Evolutionary conservation across 371 early-diverging fungal genomes (phyloP).

Genomic region (Mucor ambiguus): DNA sequence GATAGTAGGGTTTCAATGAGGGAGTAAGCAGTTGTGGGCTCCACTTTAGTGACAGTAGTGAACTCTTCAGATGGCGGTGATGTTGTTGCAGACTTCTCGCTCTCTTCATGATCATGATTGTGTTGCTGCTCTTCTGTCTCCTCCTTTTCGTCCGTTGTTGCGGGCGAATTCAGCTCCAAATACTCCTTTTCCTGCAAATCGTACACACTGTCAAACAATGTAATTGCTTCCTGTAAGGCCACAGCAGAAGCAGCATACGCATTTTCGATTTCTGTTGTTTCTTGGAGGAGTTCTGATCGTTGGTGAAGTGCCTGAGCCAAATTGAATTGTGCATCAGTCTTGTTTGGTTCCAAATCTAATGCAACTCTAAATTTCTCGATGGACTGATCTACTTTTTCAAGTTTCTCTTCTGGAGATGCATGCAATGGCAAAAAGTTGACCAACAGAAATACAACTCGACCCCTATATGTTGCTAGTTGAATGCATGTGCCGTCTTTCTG

Average conservation of each 20-base stretch:
- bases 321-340: slow-evolving; percentile 72
- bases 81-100: background rate
- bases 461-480: slow-evolving; percentile 37
- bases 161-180: slow-evolving; percentile 5
- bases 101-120: slow-evolving; percentile 8
- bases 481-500: background rate
- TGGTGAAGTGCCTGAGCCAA: slow-evolving; percentile 71
- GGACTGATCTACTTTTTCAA: slow-evolving; percentile 54
- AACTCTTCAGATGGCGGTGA: slow-evolving; percentile 13
- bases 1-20: slow-evolving; percentile 46
- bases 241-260: slow-evolving; percentile 51
- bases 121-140: slow-evolving; percentile 8
- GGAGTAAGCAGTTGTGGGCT: slow-evolving; percentile 44
- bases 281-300: slow-evolving; percentile 64
- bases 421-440: slow-evolving; percentile 58
- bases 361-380: slow-evolving; percentile 60
- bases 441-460: slow-evolving; percentile 67
- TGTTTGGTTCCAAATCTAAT: slow-evolving; percentile 48
- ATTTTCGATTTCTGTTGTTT: slow-evolving; percentile 55
- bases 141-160: background rate
- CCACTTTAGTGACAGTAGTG: slow-evolving; percentile 45
- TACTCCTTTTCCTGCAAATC: slow-evolving; percentile 49
- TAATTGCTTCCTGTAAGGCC: slow-evolving; percentile 59
- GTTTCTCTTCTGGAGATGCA: slow-evolving; percentile 48
- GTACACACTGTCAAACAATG: slow-evolving; percentile 54